Evolutionary conservation across 305 asterid genomes (phyloP).

Genomic region (Solanum hybrid): DNA sequence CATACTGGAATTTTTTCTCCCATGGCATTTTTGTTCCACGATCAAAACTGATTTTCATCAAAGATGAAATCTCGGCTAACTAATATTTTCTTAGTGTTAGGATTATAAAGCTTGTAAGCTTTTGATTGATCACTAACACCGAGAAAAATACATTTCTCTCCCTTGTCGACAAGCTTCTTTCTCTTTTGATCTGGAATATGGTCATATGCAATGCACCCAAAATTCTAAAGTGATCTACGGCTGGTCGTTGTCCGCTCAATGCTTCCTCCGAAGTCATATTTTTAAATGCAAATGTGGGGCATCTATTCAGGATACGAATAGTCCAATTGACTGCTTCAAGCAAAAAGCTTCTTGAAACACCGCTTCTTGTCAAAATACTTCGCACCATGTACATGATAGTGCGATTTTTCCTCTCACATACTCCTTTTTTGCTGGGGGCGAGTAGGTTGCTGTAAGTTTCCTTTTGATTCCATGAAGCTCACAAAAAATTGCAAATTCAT

Average conservation of each 20-base stretch:
- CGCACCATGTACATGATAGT: background rate
- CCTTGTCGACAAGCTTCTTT: background rate
- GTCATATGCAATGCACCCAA: background rate
- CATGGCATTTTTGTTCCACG: background rate
- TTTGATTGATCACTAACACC: background rate
- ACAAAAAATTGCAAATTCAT: background rate
- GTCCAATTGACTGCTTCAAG: background rate
- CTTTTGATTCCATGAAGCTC: background rate
- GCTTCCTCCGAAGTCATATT: background rate
- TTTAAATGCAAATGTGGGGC: background rate
- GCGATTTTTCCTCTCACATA: background rate
- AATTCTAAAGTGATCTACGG: background rate
- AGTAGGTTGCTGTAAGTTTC: background rate
- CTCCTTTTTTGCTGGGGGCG: background rate
- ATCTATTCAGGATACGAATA: background rate
- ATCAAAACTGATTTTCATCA: background rate
- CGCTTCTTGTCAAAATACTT: background rate
- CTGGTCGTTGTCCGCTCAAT: background rate
- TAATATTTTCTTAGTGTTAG: background rate
- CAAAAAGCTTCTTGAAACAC: background rate
- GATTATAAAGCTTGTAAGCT: background rate
- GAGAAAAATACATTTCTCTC: background rate
- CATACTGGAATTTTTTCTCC: background rate
- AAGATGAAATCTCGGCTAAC: background rate
- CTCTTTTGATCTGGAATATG: background rate